Percentiles rank a stretch among this genome's conserved stretches.
These are phyloP conservation scores for Chlorella sorokiniana DNA, from an alignment of 139 green algal genomes.

Conservation along the genomic window DNA sequence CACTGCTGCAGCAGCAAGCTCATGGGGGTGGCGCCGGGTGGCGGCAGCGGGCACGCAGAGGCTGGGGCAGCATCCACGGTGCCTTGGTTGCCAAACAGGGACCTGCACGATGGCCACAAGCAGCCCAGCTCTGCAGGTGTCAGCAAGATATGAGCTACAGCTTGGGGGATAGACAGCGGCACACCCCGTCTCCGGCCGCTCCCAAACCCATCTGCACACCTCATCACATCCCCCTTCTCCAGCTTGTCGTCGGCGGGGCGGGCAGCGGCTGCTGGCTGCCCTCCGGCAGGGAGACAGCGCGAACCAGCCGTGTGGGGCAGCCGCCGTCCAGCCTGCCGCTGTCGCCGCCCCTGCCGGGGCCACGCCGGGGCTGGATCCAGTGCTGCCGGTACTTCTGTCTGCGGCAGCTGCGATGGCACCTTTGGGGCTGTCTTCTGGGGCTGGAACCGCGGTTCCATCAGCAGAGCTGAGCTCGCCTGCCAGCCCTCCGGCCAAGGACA, in stretches of 20 bases:
- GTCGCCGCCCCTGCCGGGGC: no score
- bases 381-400: background rate
- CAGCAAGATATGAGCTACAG: no score
- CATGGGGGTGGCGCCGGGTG: background rate
- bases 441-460: no score
- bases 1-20: background rate
- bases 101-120: background rate
- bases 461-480: no score
- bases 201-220: background rate
- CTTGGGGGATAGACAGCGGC: no score
- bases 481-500: no score
- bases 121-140: no score
- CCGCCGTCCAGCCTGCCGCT: no score
- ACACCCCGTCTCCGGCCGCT: background rate
- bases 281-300: background rate
- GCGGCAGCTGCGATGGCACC: background rate
- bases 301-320: background rate
- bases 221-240: slow-evolving; percentile 19
- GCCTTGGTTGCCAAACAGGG: slow-evolving; percentile 4
- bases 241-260: background rate
- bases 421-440: no score
- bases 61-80: no score
- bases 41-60: no score
- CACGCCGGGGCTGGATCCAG: background rate
- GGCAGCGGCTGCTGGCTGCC: background rate